Evolutionary conservation across 805 yeast genomes (phyloP).

Genomic region (Yamadazyma insecticola): DNA sequence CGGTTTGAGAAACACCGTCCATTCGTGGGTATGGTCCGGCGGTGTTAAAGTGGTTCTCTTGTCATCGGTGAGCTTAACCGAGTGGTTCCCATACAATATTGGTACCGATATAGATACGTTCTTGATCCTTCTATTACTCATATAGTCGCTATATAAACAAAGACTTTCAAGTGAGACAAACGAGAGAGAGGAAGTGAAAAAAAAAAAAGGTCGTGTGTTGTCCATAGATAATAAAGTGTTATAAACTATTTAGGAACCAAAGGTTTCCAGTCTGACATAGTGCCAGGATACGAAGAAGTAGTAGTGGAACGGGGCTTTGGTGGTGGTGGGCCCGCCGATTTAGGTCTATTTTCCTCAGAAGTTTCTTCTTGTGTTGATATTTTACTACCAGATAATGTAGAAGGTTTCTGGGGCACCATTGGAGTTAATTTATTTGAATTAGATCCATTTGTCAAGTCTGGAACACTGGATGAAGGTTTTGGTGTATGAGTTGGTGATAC

Average conservation of each 20-base stretch:
- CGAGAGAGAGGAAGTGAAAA: too few species aligned
- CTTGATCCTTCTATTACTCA: constrained; percentile 21
- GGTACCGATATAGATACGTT: constrained; percentile 40
- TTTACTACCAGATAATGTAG: constrained; percentile 19
- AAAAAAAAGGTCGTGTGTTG: too few species aligned
- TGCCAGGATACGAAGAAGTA: constrained; percentile 4
- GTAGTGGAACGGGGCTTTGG: constrained; percentile 12
- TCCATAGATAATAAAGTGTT: too few species aligned
- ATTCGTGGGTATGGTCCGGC: constrained; percentile 85
- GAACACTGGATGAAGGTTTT: constrained; percentile 18
- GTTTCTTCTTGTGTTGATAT: constrained; percentile 1
- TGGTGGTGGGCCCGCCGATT: constrained; percentile 10
- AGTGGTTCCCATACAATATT: constrained; percentile 37
- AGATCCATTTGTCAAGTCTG: neutral
- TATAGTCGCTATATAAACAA: too few species aligned
- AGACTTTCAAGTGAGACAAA: too few species aligned
- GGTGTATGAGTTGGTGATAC: constrained; percentile 17
- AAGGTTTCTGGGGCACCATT: constrained; percentile 34
- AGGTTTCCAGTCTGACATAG: constrained; percentile 50
- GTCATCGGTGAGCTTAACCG: constrained; percentile 33
- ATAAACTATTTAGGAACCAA: constrained; percentile 43
- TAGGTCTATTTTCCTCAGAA: neutral
- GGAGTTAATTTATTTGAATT: constrained; percentile 15
- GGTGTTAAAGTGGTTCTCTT: constrained; percentile 46
- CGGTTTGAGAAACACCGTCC: constrained; percentile 93